phyloP scores from a whole-genome alignment of 306 rosid species.

The Hylodesmum podocarpum region DNA sequence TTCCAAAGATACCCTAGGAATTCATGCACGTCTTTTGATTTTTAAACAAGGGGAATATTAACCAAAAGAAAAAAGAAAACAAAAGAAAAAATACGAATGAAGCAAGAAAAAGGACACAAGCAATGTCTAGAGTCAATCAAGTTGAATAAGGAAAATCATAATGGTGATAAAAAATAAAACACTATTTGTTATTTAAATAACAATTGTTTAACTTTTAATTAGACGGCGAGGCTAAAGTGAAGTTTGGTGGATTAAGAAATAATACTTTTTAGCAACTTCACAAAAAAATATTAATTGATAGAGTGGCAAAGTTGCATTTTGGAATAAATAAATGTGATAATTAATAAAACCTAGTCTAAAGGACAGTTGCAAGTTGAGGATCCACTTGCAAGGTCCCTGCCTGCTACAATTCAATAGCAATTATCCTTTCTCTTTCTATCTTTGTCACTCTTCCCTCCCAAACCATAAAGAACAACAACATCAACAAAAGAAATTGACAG shows the following conservation, averaged over 20 bases:
- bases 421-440: neutral
- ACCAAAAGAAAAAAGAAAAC: neutral
- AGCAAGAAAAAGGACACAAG: neutral
- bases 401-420: constrained; percentile 29
- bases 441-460: neutral
- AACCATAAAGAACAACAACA: neutral
- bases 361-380: constrained; percentile 74
- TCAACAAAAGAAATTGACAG: neutral
- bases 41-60: neutral
- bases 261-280: constrained; percentile 3
- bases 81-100: neutral
- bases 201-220: neutral
- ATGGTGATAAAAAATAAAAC: neutral
- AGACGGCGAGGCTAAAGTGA: constrained; percentile 5
- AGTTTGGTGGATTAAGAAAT: constrained; percentile 29
- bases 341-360: constrained; percentile 48
- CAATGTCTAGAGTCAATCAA: neutral
- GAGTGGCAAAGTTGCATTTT: constrained; percentile 42
- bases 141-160: neutral
- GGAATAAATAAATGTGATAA: constrained; percentile 25
- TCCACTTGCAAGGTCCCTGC: constrained; percentile 79
- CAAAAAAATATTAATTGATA: constrained; percentile 1
- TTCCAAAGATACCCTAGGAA: constrained; percentile 11
- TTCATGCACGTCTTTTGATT: constrained; percentile 8
- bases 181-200: neutral